Base-by-base conservation (phyloP, 2,329 filamentous ascomycete species). In the Xylaria sp. region DNA sequence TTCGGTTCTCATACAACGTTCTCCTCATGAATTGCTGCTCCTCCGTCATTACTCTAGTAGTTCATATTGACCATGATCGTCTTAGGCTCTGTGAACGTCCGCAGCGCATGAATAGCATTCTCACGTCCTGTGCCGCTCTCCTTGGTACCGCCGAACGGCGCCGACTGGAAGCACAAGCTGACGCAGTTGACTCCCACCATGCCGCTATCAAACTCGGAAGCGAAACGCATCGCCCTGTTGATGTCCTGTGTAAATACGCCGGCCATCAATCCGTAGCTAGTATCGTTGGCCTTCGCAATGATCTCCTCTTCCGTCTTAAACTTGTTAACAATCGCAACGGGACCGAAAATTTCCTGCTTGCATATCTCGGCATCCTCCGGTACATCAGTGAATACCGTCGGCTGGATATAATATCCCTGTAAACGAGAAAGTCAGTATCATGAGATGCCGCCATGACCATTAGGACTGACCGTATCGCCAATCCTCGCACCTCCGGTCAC, bases 131-230 rank as follows among this genome's bases (percentile, higher is more conserved):
- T 62, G 0, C 80, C 80, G 59, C 75, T 78, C 68, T 79, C 73
- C 73, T 82, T 83, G 54, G 65, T 74, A 6, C 80, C 80, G 35
- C 80, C 79, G 64, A 83, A 82, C 0, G 80, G 80, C 2, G 74
- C 71, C 3, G 59, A 70, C 47, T 77, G 65, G 58, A 76, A 75
- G 58, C 71, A 68, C 16, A 74, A 63, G 58, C 71, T 74, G 52
- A 76, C 69, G 51, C 73, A 75, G 64, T 90, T 90, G 69, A 90
- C 82, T 76, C 86, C 88, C 2, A 90, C 86, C 80, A 88, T 88
- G 35, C 87, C 87, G 10, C 83, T 81, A 71, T 89, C 85, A 51
- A 90, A 76, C 52, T 78, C 76, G 2, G 78, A 74, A 1, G 79
- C 76, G 2, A 84, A 73, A 1, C 81, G 77, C 68, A 83, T 80